Conservation (phyloP, 73 alveolate species). For the Tetrahymena thermophila region DNA sequence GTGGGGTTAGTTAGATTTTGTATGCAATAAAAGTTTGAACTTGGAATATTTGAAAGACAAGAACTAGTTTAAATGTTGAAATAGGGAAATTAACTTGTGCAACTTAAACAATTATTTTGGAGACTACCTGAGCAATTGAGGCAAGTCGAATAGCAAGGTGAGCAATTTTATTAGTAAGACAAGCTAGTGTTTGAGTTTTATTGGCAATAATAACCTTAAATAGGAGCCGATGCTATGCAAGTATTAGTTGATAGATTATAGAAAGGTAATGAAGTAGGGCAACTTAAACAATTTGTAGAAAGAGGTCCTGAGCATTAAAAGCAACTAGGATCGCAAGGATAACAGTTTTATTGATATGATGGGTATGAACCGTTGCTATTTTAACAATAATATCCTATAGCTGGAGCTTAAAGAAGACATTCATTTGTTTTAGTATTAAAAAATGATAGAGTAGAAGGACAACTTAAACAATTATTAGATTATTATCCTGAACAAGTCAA, state of each 20-base stretch:
- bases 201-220: neutral
- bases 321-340: neutral
- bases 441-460: neutral
- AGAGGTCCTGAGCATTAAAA: neutral
- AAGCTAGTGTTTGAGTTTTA: no score
- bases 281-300: neutral
- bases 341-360: neutral
- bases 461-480: neutral
- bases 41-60: neutral
- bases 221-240: neutral
- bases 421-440: neutral
- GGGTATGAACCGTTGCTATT: neutral
- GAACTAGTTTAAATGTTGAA: neutral
- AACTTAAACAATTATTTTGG: neutral
- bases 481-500: neutral
- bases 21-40: neutral
- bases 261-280: neutral
- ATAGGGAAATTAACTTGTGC: neutral
- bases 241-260: neutral
- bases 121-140: neutral
- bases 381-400: neutral
- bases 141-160: neutral
- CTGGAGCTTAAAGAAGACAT: neutral
- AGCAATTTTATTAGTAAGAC: neutral
- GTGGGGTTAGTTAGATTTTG: neutral